Evolutionary conservation across 163 green algal genomes (phyloP), one percentile per base, ranked within the genome.

Genomic region (Scenedesmus sp.): DNA sequence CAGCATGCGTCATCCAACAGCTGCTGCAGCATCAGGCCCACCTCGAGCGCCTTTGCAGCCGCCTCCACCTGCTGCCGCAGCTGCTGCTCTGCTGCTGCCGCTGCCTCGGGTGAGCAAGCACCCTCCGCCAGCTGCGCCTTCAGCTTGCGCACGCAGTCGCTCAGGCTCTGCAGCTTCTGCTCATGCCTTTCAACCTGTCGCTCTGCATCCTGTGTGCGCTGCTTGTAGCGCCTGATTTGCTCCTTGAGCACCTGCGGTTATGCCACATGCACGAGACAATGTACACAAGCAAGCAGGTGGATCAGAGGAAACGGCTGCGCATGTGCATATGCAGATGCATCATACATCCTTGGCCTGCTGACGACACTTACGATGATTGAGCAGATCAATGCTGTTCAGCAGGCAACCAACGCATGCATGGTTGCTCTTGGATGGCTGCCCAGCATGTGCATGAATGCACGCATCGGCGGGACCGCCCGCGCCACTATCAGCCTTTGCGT

Each of bases 171-270:
- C 43, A 73, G 33, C 51, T 85, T 46, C 88, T 89, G 88, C 68
- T 92, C 81, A 70, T 80, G 81, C 56, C 37, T 44, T 4, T 43
- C 56, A 40, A 59, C 56, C 10, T 40, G 33, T 0, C 22, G 78
- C 53, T 91, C 87, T 37, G 78, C 56, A 30, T 91, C 87, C 42
- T 51, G 26, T 3, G 70, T 4, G 1, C 88, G 65, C 18, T 37
- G 10, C 68, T 89, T 92, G 88, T 92, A 89, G 10, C 82, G 44
- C 40, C 88, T 26, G 13, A 80, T 16, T 42, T 89, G 33, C 42
- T 92, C 88, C 59, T 89, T 92, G 2, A 92, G 42, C 81, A 92
- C 81, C 87, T 91, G 79, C 20, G n/a, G n/a, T n/a, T n/a, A n/a
- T n/a, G n/a, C n/a, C n/a, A n/a, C n/a, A n/a, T n/a, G n/a, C n/a